Evolutionary conservation across 1,284 basidiomycete species (phyloP).

Genomic region (Lentinula novae-zelandiae): DNA sequence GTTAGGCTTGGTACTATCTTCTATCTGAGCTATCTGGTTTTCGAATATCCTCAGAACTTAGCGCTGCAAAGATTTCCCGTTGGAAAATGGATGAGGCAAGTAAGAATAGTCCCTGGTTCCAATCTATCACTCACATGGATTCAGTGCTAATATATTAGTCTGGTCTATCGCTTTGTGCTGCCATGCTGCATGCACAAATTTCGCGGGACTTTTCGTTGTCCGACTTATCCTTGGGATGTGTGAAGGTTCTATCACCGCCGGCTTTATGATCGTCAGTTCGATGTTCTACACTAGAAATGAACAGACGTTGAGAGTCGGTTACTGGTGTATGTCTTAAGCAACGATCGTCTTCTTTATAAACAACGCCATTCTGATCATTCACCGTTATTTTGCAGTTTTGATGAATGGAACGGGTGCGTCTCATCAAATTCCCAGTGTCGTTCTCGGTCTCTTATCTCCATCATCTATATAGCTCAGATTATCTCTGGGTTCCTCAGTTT

Average conservation of each 20-base stretch:
- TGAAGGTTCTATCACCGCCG: constrained; percentile 76
- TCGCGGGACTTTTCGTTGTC: constrained; percentile 63
- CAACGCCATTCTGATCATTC: constrained; percentile 2
- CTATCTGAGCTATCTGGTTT: constrained; percentile 59
- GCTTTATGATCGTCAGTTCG: constrained; percentile 64
- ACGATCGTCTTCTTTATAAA: background rate
- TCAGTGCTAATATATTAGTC: constrained; percentile 62
- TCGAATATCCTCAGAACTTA: constrained; percentile 71
- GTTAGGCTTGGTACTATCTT: constrained; percentile 65
- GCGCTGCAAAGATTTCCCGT: constrained; percentile 76
- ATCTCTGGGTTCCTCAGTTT: constrained; percentile 71
- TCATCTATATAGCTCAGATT: constrained; percentile 43
- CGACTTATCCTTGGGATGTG: constrained; percentile 56
- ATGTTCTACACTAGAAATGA: constrained; percentile 37
- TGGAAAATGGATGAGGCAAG: constrained; percentile 65
- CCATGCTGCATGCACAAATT: constrained; percentile 28
- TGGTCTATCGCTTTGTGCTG: constrained; percentile 63
- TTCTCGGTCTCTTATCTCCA: background rate
- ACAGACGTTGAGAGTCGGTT: constrained; percentile 69
- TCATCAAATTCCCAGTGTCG: background rate
- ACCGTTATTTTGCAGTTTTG: constrained; percentile 34
- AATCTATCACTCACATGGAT: constrained; percentile 30
- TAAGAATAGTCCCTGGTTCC: background rate
- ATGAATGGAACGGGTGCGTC: constrained; percentile 57
- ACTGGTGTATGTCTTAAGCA: constrained; percentile 57